phyloP scores from a whole-genome alignment of 2,329 filamentous ascomycete genomes.

The Cordyceps farinosa region DNA sequence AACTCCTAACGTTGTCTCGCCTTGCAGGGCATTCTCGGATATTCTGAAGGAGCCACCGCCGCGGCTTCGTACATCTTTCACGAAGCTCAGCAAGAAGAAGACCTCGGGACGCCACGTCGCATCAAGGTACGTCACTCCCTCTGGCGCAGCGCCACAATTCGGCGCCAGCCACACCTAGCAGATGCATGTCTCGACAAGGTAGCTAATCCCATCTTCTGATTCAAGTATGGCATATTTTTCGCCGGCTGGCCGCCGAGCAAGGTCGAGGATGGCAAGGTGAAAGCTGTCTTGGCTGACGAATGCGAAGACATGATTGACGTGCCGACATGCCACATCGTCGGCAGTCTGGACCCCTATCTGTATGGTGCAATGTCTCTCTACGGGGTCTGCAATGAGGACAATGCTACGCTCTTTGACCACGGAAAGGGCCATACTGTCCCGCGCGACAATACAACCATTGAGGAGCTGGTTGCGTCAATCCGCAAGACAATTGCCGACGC shows the following conservation, averaged over 20 bases:
- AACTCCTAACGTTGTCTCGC: neutral
- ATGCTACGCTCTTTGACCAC: constrained; percentile 59
- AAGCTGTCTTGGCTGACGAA: constrained; percentile 48
- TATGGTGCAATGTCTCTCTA: constrained; percentile 58
- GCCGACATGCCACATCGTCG: constrained; percentile 51
- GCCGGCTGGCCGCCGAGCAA: constrained; percentile 52
- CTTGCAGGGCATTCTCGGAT: constrained; percentile 50
- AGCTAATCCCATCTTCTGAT: neutral
- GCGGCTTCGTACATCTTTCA: constrained; percentile 52
- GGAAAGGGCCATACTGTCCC: constrained; percentile 63
- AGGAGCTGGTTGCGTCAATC: constrained; percentile 37
- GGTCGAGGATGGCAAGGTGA: constrained; percentile 33
- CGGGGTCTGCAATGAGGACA: constrained; percentile 58
- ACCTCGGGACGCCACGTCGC: constrained; percentile 31
- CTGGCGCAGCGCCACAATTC: neutral
- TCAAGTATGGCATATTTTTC: constrained; percentile 47
- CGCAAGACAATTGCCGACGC: constrained; percentile 38
- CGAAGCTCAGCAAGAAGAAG: constrained; percentile 39
- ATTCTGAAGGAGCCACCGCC: constrained; percentile 57
- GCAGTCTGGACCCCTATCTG: constrained; percentile 57
- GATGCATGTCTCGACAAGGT: neutral
- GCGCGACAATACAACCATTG: constrained; percentile 46
- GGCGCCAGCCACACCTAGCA: neutral
- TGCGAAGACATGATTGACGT: constrained; percentile 48
- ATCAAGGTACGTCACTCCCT: constrained; percentile 30